Conservation (phyloP, 352 stramenopile species). For the Globisporangium emineosum region DNA sequence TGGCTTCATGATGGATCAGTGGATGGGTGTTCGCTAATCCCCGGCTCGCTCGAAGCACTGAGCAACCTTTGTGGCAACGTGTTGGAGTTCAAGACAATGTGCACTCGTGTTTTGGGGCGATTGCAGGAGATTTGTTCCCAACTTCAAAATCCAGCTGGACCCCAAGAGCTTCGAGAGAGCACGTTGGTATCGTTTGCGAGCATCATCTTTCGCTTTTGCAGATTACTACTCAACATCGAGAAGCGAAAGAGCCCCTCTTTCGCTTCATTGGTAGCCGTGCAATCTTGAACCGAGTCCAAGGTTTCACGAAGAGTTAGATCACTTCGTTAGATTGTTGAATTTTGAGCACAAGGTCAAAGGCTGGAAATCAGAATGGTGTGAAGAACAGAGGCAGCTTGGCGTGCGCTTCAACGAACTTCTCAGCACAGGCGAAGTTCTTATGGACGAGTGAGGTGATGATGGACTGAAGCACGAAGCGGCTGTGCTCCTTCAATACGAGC, state of each 20-base stretch:
- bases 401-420: not conserved
- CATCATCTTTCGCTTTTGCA: not conserved
- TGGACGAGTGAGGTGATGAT: not conserved
- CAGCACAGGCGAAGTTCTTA: not conserved
- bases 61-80: not conserved
- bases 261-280: not conserved
- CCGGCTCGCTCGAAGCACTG: not conserved
- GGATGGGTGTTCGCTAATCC: not conserved
- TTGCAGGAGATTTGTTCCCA: not conserved
- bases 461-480: not conserved
- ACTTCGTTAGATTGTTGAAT: not conserved
- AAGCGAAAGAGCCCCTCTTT: not conserved
- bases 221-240: not conserved
- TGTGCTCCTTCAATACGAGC: not conserved
- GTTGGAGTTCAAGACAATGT: not conserved
- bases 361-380: not conserved
- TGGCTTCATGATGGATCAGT: not conserved
- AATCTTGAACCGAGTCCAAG: not conserved
- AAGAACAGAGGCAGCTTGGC: too few relatives aligned
- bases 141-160: too few relatives aligned
- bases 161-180: not conserved
- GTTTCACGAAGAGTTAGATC: not conserved
- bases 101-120: not conserved
- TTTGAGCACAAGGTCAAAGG: too few relatives aligned
- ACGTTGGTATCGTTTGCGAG: not conserved